Evolutionary conservation across 2,329 filamentous ascomycete genomes (phyloP), one percentile per base, ranked within the genome.

Genomic region (Hypoxylon sp.): DNA sequence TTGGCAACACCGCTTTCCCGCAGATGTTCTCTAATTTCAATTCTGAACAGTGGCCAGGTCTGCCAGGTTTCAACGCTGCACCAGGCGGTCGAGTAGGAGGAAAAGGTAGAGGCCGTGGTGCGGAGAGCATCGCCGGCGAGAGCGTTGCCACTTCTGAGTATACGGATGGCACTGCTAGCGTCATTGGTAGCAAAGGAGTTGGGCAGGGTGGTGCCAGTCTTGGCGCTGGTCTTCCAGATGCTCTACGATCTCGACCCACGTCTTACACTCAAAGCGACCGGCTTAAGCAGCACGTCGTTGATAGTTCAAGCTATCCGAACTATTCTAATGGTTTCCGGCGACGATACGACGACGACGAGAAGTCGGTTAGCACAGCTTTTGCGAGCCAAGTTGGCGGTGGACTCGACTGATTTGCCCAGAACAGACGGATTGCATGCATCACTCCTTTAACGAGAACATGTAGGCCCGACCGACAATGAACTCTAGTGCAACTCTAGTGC

Each of bases 11-110:
- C 36, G 90, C 91, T 16, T 97, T 93, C 69, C 94, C 94, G 11
- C 89, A 90, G 12, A 96, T 97, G 88, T 99, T 99, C 73, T 91
- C 91, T 48, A 89, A 88, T 70, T 97, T 99, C 74, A 87, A 89
- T 23, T 79, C 86, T 7, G 93, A 97, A 62, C 81, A 83, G 63
- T 99, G 94, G 94, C 94, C 94, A 20, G 83, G 88, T 8, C 80
- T 97, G 34, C 82, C 82, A 2, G 89, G 90, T 17, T 86, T 86
- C 46, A 69, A 67, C 23, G 67, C 72, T 7, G 69, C 71, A 5
- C 72, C 78, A 5, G 79, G 73, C 50, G 80, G 88, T 38, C 87
- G 90, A 20, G 71, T 78, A 59, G 86, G 86, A 19, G 80, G 79
- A 61, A 89, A 89, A 69, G 78, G 78, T 51, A 86, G 88, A 57